Conservation (phyloP, 2,329 filamentous ascomycete species). For the Fusarium metavorans region DNA sequence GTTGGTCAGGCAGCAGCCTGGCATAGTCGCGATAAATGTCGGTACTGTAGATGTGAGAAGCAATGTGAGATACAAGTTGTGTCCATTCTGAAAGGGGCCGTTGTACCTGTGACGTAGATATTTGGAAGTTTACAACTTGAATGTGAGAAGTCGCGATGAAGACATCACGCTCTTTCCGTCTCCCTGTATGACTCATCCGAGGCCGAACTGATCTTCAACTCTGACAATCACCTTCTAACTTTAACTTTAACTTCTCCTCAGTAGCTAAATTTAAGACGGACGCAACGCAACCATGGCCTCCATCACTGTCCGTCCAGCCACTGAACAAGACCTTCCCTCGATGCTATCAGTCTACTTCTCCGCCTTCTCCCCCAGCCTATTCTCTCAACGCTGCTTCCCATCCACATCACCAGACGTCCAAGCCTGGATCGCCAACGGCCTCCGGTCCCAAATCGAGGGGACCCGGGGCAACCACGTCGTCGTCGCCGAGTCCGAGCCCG, state of each 20-base stretch:
- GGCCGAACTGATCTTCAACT: neutral
- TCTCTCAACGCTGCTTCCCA: conserved; percentile 49
- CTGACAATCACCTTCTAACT: no score
- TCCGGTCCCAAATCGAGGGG: conserved; percentile 43
- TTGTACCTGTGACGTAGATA: neutral
- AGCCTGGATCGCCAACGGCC: conserved; percentile 34
- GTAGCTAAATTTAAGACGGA: neutral
- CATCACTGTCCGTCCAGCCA: conserved; percentile 53
- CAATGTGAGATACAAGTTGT: conserved; percentile 12
- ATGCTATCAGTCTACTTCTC: conserved; percentile 47
- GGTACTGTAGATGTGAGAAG: neutral
- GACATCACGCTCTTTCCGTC: neutral
- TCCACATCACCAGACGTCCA: conserved; percentile 40
- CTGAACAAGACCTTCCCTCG: conserved; percentile 46
- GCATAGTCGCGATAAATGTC: conserved; percentile 7
- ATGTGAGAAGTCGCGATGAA: neutral
- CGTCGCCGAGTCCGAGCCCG: conserved; percentile 40
- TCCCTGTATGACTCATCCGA: conserved; percentile 23
- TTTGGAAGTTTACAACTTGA: neutral
- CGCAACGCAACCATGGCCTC: conserved; percentile 19
- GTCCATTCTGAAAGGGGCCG: neutral
- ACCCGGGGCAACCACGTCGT: conserved; percentile 48
- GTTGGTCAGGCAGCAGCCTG: conserved; percentile 6
- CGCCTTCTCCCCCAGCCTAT: conserved; percentile 47
- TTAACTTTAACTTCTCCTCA: neutral